Conservation (phyloP, 768 basidiomycete genomes). For the Punctularia strigosozonata region DNA sequence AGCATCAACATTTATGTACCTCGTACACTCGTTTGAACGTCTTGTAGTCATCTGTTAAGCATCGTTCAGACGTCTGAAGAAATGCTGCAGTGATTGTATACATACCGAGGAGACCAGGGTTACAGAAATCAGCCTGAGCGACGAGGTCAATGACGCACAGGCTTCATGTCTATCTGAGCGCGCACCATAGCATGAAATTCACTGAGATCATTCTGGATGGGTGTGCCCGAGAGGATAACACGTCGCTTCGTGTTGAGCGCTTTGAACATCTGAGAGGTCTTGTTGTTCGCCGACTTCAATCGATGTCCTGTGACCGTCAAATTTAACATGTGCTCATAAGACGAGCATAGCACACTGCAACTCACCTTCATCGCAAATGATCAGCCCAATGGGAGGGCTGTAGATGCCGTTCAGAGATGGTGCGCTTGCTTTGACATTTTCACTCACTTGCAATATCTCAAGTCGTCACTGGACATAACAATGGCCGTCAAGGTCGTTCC, state of each 20-base stretch:
- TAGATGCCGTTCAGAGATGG: no score
- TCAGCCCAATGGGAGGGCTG: constrained; percentile 85
- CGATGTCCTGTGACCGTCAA: constrained; percentile 53
- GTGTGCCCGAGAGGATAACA: constrained; percentile 90
- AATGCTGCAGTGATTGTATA: neutral
- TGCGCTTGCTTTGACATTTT: no score
- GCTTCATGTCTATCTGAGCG: neutral
- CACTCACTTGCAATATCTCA: constrained; percentile 53
- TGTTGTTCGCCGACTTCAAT: constrained; percentile 83
- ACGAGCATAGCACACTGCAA: neutral
- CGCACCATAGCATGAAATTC: constrained; percentile 95
- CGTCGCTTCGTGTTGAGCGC: constrained; percentile 62
- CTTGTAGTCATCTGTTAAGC: constrained; percentile 51
- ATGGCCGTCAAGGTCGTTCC: neutral
- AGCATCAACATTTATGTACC: no score
- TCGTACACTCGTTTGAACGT: constrained; percentile 80
- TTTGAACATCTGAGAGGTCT: constrained; percentile 82
- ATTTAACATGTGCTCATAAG: constrained; percentile 1
- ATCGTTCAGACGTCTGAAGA: constrained; percentile 1
- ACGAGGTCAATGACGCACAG: neutral
- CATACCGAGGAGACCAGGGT: constrained; percentile 79
- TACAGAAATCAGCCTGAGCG: constrained; percentile 78
- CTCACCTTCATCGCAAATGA: constrained; percentile 90
- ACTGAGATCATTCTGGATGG: constrained; percentile 90
- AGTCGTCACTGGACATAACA: constrained; percentile 29